Conservation (phyloP, 805 yeast genomes). For the Wickerhamomyces rabaulensis region DNA sequence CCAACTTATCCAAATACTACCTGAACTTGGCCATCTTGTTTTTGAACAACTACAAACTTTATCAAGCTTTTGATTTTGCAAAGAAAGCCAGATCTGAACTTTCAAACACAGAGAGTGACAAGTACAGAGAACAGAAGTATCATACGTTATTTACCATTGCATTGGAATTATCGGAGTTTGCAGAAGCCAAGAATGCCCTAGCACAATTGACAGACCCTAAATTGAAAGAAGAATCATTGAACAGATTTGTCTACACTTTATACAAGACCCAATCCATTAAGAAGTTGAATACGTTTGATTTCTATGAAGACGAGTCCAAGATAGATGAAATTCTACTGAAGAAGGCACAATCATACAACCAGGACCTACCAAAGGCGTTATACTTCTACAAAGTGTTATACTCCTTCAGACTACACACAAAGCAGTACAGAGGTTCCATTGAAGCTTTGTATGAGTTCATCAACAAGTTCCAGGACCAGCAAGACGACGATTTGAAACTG, state of each 20-base stretch:
- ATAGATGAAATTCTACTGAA: constrained; percentile 38
- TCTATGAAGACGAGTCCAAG: constrained; percentile 34
- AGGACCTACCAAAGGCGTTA: constrained; percentile 28
- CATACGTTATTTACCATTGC: constrained; percentile 23
- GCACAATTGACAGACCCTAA: constrained; percentile 15
- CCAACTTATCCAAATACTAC: constrained; percentile 31
- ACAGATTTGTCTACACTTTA: constrained; percentile 32
- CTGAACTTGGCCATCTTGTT: constrained; percentile 34
- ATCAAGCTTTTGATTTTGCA: constrained; percentile 32
- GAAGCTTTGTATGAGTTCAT: constrained; percentile 40
- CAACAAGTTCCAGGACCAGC: constrained; percentile 12
- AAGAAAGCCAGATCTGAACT: constrained; percentile 16
- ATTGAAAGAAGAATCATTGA: constrained; percentile 21
- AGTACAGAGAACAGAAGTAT: constrained; percentile 18
- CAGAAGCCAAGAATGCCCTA: constrained; percentile 31
- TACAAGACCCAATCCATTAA: constrained; percentile 35
- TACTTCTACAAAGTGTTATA: constrained; percentile 46
- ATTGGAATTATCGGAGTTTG: constrained; percentile 26
- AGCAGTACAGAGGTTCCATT: constrained; percentile 44
- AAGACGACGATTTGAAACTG: constrained; percentile 7
- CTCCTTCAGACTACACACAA: constrained; percentile 44
- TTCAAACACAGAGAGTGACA: constrained; percentile 14
- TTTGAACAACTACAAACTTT: constrained; percentile 24
- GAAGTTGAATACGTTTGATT: constrained; percentile 36
- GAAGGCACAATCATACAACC: constrained; percentile 19